A percentile compares a stretch with the other conserved stretches of the same genome.
These are phyloP conservation scores for Kurtzmaniella natalensis DNA, from an alignment of 1,139 yeast genomes.

Conservation along the genomic window DNA sequence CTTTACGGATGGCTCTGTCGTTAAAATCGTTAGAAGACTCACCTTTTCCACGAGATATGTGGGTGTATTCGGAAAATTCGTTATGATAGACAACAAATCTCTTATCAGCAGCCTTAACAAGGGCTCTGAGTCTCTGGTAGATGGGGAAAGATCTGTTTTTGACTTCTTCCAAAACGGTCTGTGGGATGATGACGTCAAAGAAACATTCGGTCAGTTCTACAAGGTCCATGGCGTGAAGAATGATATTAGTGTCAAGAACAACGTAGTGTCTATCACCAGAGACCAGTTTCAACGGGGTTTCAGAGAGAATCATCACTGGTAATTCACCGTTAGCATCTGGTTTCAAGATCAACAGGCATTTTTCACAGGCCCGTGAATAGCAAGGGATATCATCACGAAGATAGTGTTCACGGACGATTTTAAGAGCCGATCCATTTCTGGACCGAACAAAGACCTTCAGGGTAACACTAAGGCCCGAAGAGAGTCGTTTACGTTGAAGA, in stretches of 20 bases:
- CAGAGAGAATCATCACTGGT: conserved; percentile 48
- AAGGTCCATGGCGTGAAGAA: conserved; percentile 83
- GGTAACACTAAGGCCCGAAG: conserved; percentile 65
- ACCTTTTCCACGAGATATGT: conserved; percentile 53
- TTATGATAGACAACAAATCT: conserved; percentile 90
- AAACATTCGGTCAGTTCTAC: conserved; percentile 76
- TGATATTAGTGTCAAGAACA: conserved; percentile 84
- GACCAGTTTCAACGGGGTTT: conserved; percentile 40
- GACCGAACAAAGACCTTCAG: conserved; percentile 92
- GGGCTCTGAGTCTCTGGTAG: conserved; percentile 74
- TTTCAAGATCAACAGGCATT: conserved; percentile 53
- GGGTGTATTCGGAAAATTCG: conserved; percentile 77
- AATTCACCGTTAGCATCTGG: conserved; percentile 54
- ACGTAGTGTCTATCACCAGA: conserved; percentile 57
- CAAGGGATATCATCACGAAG: conserved; percentile 91
- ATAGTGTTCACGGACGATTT: conserved; percentile 91
- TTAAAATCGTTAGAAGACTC: conserved; percentile 88
- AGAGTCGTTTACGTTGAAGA: conserved; percentile 39
- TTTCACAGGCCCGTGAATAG: conserved; percentile 63
- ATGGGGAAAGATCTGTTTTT: conserved; percentile 84
- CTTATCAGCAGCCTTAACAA: conserved; percentile 75
- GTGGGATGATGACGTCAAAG: conserved; percentile 88
- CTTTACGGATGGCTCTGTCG: conserved; percentile 82
- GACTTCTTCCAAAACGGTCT: conserved; percentile 91
- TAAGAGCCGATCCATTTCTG: conserved; percentile 83